A percentile compares a stretch with the other conserved stretches of the same genome.
Conservation (phyloP, 345 rosid species). For the Eucalyptus brandiana region DNA sequence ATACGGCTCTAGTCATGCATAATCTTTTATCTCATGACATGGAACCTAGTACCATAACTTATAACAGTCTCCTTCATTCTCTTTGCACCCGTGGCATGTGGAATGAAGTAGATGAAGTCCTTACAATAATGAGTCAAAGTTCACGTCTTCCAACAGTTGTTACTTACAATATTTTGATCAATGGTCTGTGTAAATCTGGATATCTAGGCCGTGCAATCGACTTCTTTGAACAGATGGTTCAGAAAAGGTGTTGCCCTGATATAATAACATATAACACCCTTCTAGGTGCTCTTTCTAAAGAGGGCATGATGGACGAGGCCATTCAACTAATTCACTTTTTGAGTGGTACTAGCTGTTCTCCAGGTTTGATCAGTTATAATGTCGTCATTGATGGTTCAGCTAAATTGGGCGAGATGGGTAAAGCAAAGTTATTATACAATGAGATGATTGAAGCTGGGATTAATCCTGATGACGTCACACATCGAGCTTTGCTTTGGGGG, state of each 20-base stretch:
- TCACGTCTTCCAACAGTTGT: constrained; percentile 38
- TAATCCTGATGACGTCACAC: constrained; percentile 65
- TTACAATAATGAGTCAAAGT: constrained; percentile 43
- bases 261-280: constrained; percentile 74
- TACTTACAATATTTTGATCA: constrained; percentile 80
- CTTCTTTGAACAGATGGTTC: constrained; percentile 51
- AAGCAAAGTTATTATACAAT: constrained; percentile 35
- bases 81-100: constrained; percentile 49
- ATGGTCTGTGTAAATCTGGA: constrained; percentile 65
- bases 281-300: constrained; percentile 54
- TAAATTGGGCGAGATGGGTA: constrained; percentile 37
- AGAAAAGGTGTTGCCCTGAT: constrained; percentile 38
- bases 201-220: constrained; percentile 54
- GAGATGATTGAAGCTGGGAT: constrained; percentile 48
- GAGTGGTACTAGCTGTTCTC: constrained; percentile 30
- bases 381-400: constrained; percentile 58
- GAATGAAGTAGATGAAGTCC: constrained; percentile 67
- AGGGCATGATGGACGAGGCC: constrained; percentile 60
- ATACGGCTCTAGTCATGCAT: constrained; percentile 36
- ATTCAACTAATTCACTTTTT: constrained; percentile 35
- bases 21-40: constrained; percentile 46
- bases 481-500: constrained; percentile 60
- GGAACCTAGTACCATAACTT: constrained; percentile 54
- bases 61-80: constrained; percentile 70
- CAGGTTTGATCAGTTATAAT: constrained; percentile 66